phyloP scores from a whole-genome alignment of 768 basidiomycete genomes.

The Psilocybe sp. region DNA sequence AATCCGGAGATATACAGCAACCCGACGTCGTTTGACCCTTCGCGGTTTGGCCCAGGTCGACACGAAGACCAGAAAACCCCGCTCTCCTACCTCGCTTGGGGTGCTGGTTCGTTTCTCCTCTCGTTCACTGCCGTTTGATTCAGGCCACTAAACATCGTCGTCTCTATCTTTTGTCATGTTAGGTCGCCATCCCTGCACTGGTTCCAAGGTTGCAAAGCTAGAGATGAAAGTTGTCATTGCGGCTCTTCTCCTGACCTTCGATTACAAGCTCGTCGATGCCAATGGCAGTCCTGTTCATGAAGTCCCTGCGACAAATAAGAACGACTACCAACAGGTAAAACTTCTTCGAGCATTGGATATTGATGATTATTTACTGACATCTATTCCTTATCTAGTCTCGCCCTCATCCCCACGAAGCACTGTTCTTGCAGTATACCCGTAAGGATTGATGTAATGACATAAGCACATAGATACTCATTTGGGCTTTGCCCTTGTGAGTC shows the following conservation, averaged over 20 bases:
- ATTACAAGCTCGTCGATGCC: conserved; percentile 31
- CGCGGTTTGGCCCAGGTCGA: conserved; percentile 25
- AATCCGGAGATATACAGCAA: conserved; percentile 33
- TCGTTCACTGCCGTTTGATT: neutral
- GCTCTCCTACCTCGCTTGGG: conserved; percentile 37
- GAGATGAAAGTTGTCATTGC: conserved; percentile 35
- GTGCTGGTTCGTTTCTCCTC: conserved; percentile 27
- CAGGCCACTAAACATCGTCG: too few species aligned
- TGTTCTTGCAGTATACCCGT: too few species aligned
- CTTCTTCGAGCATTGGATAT: neutral
- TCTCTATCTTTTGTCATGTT: neutral
- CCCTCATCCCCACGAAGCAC: too few species aligned
- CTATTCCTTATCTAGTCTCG: neutral
- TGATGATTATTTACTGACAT: neutral
- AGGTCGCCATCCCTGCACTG: conserved; percentile 39
- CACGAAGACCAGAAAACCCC: conserved; percentile 33
- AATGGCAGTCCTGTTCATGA: conserved; percentile 19
- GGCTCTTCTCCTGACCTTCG: conserved; percentile 28
- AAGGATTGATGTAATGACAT: too few species aligned
- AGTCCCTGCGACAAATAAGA: conserved; percentile 26
- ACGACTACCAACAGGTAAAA: conserved; percentile 31
- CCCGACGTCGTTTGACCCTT: conserved; percentile 35
- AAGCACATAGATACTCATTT: too few species aligned
- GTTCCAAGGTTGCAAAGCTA: conserved; percentile 35
- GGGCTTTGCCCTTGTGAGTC: too few species aligned